Base-by-base conservation (phyloP, 371 early-diverging fungal species). In the Haplosporangium sp. region DNA sequence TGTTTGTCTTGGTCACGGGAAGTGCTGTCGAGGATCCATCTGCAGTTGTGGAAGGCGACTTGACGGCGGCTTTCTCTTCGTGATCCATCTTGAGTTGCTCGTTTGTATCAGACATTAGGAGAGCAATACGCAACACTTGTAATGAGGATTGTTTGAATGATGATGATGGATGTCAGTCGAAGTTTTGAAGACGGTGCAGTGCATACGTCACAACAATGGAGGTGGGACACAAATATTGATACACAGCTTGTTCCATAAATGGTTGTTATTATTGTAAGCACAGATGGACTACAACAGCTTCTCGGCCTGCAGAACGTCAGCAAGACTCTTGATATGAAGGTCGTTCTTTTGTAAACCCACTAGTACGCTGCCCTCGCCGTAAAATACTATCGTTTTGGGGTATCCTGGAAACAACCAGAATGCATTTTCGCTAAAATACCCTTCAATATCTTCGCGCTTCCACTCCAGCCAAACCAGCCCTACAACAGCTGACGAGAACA, bases 401-500 rank as follows among this genome's bases (percentile, higher is more conserved):
- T 64, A 52, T 16, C 21, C 23, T 6, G 67, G 67, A 1, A 71
- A 54, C 7, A 77, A 40, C 72, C 79, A 77, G 50, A 77, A 57
- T 9, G 57, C 67, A n/a, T 77, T 77, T 21, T 67, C 61, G 29
- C 36, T 40, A 56, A 77, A 77, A 23, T 71, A 55, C 1, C 79
- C 79, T 14, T 56, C 59, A 1, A 71, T 37, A 12, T 59, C 52
- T n/a, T 57, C 36, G 12, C 18, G n/a, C 12, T 37, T 23, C 79
- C 79, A 77, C 38, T 64, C 67, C 10, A 77, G 51, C 64, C 71
- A 60, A 16, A 77, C 69, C 1, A 63, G 43, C 6, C 79, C 79
- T 7, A 64, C 72, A 21, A 67, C 8, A 7, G 41, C 55, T 1
- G 56, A 29, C 0, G 79, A 62, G 1, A 12, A 43, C 5, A 77